phyloP scores from a whole-genome alignment of 1,284 basidiomycete genomes.

The Tilletia setariae region DNA sequence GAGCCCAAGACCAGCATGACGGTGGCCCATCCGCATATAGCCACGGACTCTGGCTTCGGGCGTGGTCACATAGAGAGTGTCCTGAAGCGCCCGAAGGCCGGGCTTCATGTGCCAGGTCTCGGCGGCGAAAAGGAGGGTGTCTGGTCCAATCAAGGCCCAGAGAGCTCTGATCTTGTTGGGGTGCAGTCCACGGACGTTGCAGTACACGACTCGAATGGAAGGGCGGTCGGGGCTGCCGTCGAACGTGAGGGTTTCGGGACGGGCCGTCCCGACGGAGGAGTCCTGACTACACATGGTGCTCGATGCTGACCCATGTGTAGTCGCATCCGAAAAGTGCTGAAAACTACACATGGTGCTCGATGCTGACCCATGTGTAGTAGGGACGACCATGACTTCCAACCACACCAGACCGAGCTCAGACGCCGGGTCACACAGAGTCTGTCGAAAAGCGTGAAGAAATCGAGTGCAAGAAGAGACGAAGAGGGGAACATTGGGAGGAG shows the following conservation, averaged over 20 bases:
- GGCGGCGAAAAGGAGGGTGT: neutral
- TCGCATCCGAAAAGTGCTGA: neutral
- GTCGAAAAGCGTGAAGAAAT: neutral
- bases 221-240: neutral
- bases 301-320: neutral
- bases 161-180: neutral
- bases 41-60: neutral
- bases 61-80: neutral
- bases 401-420: neutral
- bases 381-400: too few relatives aligned
- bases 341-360: neutral
- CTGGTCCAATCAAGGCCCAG: neutral
- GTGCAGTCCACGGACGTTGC: neutral
- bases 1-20: neutral
- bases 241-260: neutral
- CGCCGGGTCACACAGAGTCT: neutral
- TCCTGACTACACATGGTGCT: neutral
- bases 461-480: neutral
- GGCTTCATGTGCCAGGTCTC: neutral
- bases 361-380: neutral
- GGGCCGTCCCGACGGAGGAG: neutral
- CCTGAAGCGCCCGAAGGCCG: neutral
- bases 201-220: neutral
- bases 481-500: neutral
- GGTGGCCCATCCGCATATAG: neutral